phyloP scores from a whole-genome alignment of 2,329 filamentous ascomycete species.

The Aspergillus luchuensis region DNA sequence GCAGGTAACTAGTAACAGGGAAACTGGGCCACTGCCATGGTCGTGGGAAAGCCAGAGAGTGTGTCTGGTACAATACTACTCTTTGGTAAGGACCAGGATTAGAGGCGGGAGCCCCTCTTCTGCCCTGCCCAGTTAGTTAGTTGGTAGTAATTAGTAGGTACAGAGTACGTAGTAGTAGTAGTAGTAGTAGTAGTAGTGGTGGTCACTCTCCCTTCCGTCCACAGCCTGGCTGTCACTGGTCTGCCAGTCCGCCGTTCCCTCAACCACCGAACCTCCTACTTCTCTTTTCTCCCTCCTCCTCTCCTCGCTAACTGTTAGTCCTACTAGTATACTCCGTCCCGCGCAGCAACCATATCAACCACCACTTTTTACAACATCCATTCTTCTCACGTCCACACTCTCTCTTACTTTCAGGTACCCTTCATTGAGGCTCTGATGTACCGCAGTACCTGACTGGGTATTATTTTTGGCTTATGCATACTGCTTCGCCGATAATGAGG shows the following conservation, averaged over 20 bases:
- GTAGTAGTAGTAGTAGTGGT: no score
- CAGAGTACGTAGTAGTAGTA: no score
- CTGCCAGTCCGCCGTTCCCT: no score
- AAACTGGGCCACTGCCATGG: neutral
- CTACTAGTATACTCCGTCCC: neutral
- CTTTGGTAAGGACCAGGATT: neutral
- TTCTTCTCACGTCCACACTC: neutral
- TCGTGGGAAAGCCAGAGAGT: no score
- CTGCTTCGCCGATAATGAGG: constrained; percentile 18
- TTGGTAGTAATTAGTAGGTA: no score
- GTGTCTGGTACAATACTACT: no score
- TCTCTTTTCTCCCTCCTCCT: neutral
- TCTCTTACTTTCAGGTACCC: neutral
- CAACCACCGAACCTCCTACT: neutral
- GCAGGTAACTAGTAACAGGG: neutral
- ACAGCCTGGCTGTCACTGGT: neutral
- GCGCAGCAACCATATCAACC: no score
- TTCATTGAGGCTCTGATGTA: neutral
- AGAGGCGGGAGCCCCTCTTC: constrained; percentile 7
- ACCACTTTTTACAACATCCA: neutral
- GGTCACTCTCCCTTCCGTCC: neutral
- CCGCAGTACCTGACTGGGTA: neutral
- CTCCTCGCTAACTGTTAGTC: neutral
- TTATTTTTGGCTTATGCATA: neutral
- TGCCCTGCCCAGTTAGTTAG: neutral